Evolutionary conservation across 371 early-diverging fungal species (phyloP).

Genomic region (Pancytospora epiphaga): DNA sequence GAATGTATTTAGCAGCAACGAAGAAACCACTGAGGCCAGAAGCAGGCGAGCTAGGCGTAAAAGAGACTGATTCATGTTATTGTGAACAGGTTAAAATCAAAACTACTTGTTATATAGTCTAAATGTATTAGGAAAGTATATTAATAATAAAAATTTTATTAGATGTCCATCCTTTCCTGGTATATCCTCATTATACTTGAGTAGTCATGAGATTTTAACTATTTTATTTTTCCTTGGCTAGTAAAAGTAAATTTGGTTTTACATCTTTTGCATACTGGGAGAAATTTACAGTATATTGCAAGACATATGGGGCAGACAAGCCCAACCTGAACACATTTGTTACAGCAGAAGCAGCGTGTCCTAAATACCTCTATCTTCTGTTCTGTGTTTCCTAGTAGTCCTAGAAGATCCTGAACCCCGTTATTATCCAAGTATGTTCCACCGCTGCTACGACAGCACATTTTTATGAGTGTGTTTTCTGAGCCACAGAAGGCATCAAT

Average conservation of each 20-base stretch:
- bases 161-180: too few species aligned
- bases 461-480: conserved; percentile 18
- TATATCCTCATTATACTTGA: too few species aligned
- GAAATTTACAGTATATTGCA: conserved; percentile 58
- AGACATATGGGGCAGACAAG: conserved; percentile 59
- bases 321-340: conserved; percentile 42
- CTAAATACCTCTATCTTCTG: conserved; percentile 5
- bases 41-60: too few species aligned
- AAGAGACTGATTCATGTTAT: too few species aligned
- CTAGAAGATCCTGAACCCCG: background rate
- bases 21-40: too few species aligned
- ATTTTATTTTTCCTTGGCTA: too few species aligned
- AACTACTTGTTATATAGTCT: too few species aligned
- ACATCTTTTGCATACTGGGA: conserved; percentile 60
- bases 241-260: conserved; percentile 56
- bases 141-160: too few species aligned
- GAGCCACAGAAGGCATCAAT: conserved; percentile 20
- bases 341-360: conserved; percentile 54
- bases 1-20: too few species aligned
- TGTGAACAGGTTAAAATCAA: too few species aligned
- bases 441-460: conserved; percentile 19
- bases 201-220: too few species aligned
- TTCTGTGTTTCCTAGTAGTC: conserved; percentile 2
- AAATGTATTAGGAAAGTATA: too few species aligned
- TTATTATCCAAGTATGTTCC: conserved; percentile 17